Conservation (phyloP, 1,284 basidiomycete genomes). For the Leccinum pallidistipes region DNA sequence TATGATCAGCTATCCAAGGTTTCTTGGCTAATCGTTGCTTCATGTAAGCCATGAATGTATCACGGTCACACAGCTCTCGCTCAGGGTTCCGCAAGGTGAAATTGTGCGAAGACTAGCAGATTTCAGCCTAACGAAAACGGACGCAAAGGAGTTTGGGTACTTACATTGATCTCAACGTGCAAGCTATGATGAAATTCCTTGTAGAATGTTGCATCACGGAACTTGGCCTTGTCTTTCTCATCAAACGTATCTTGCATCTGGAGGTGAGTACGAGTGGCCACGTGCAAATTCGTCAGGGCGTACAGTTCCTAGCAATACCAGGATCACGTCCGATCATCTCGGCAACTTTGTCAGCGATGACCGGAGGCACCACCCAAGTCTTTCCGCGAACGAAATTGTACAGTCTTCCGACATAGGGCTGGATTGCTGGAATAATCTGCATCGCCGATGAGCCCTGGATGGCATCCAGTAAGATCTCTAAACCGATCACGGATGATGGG, state of each 20-base stretch:
- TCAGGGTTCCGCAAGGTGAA: slow-evolving; percentile 46
- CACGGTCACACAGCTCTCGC: slow-evolving; percentile 38
- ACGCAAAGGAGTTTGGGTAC: slow-evolving; percentile 17
- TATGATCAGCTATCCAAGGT: slow-evolving; percentile 46
- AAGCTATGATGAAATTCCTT: slow-evolving; percentile 50
- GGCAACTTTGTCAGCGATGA: slow-evolving; percentile 40
- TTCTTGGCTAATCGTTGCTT: slow-evolving; percentile 50
- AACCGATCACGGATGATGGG: not conserved
- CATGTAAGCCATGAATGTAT: slow-evolving; percentile 51
- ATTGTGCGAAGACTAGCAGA: slow-evolving; percentile 45
- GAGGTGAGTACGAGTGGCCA: not conserved
- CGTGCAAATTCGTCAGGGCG: slow-evolving; percentile 13
- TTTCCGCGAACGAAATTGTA: slow-evolving; percentile 60
- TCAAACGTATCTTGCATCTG: slow-evolving; percentile 46
- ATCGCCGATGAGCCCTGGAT: slow-evolving; percentile 64
- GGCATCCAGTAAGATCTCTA: not conserved
- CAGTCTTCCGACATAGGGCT: slow-evolving; percentile 51
- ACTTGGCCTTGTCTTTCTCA: slow-evolving; percentile 50
- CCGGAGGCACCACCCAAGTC: slow-evolving; percentile 59
- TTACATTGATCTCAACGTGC: slow-evolving; percentile 51
- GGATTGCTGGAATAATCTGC: slow-evolving; percentile 60
- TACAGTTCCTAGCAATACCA: slow-evolving; percentile 43
- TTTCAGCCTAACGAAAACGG: not conserved
- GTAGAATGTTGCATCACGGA: slow-evolving; percentile 48
- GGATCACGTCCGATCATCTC: slow-evolving; percentile 40